Base-by-base conservation (phyloP, 2,329 filamentous ascomycete species). In the Xylaria sp. region DNA sequence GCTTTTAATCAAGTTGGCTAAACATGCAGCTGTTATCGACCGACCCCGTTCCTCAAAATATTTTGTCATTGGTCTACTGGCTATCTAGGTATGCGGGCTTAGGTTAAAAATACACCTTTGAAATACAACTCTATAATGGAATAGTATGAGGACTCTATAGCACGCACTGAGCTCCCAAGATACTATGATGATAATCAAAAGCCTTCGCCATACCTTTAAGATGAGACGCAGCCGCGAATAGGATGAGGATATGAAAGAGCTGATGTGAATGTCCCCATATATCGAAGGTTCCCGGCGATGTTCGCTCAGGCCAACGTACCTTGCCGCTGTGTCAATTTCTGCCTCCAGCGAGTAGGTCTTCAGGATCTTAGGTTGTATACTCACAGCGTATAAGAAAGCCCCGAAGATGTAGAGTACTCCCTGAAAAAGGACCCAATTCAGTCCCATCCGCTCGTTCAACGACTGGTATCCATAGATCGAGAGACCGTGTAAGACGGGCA, bases 201-300 rank as follows among this genome's bases (percentile, higher is more conserved):
- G 93, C 93, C 76, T 87, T 90, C 29, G 91, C 74, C 78, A 98
- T 83, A 49, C 91, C 93, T 54, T 87, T 88, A 62, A 98, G 80
- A 80, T 99, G 95, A 23, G 90, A 85, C 1, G 85, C 84, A 0
- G 92, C 94, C 0, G 95, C 95, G 63, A 93, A 76, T 15, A 98
- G 81, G 27, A 99, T 93, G 66, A 95, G 84, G 38, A 96, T 80
- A 79, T 99, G 95, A 76, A 99, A 99, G 66, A 99, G 90, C 78
- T 99, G 95, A 77, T 99, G 95, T 19, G 92, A 97, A 73, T 89
- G 93, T 37, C 95, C 94, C 85, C 91, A 91, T 53, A 97, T 91
- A 77, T 99, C 95, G 72, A 94, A 97, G 7, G 76, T 81, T 1
- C 92, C 91, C 0, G 94, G 95, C 44, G 80, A 85, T 71, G 84